Evolutionary conservation across 305 asterid genomes (phyloP).

Genomic region (Solanum hybrid): DNA sequence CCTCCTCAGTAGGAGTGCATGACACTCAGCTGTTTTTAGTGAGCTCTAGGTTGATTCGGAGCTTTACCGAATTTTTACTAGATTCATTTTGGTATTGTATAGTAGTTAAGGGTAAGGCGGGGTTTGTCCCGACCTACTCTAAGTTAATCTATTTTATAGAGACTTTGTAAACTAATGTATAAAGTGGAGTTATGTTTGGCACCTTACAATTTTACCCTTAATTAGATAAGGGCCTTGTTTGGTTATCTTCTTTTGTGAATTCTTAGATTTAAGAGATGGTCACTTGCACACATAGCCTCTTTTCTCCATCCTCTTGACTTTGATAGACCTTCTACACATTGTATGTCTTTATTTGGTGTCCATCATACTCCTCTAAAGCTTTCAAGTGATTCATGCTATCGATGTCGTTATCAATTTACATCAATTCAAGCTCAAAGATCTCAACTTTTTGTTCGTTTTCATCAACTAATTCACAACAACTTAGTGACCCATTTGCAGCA

Average conservation of each 20-base stretch:
- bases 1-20: no score
- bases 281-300: neutral
- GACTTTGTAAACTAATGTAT: no score
- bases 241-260: neutral
- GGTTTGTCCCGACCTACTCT: no score
- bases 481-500: neutral
- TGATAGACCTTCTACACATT: neutral
- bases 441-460: neutral
- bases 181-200: no score
- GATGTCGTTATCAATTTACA: neutral
- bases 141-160: no score
- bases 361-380: neutral
- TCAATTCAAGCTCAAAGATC: neutral
- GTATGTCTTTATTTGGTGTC: neutral
- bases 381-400: no score
- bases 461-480: neutral
- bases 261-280: neutral
- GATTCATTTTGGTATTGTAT: no score
- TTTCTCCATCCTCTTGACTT: neutral
- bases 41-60: no score
- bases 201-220: neutral
- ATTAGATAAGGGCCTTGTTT: neutral
- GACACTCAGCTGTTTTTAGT: no score
- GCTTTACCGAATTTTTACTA: no score
- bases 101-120: no score